These are phyloP conservation scores for Hordeum pubiflorum DNA, from an alignment of 202 grass and related monocot species.

Conservation along the genomic window DNA sequence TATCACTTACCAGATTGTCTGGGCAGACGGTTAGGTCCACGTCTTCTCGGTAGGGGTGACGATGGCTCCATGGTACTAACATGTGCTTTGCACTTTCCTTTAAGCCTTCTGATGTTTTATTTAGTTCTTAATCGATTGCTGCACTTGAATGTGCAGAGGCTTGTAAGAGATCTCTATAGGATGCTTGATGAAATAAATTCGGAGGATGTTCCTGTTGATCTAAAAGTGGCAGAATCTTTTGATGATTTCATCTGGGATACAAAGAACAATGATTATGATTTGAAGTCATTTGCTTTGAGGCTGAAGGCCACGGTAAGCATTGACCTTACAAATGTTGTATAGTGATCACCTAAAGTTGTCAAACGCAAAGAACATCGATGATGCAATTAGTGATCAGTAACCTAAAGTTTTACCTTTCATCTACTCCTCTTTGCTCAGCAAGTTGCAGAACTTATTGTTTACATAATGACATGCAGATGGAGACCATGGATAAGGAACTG, in stretches of 20 bases:
- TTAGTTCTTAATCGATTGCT: constrained; percentile 15
- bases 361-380: background rate
- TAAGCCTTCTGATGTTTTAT: background rate
- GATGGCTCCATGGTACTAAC: constrained; percentile 74
- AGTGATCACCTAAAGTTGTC: background rate
- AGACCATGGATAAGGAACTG: constrained; percentile 86
- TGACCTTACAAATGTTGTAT: background rate
- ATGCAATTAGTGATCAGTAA: background rate
- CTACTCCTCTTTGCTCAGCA: constrained; percentile 16
- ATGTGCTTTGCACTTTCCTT: background rate
- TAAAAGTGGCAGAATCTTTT: constrained; percentile 81
- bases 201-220: constrained; percentile 57
- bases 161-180: constrained; percentile 83
- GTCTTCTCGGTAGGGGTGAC: constrained; percentile 75
- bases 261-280: constrained; percentile 79
- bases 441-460: constrained; percentile 26
- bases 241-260: constrained; percentile 87
- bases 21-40: constrained; percentile 78
- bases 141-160: constrained; percentile 46
- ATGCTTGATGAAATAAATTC: constrained; percentile 80
- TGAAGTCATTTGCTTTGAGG: constrained; percentile 78
- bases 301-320: constrained; percentile 70
- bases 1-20: constrained; percentile 79
- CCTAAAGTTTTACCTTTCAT: constrained; percentile 3
- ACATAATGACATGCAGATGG: constrained; percentile 60